These are phyloP conservation scores for Hibiscus mutabilis DNA, from an alignment of 345 rosid genomes.

Conservation along the genomic window DNA sequence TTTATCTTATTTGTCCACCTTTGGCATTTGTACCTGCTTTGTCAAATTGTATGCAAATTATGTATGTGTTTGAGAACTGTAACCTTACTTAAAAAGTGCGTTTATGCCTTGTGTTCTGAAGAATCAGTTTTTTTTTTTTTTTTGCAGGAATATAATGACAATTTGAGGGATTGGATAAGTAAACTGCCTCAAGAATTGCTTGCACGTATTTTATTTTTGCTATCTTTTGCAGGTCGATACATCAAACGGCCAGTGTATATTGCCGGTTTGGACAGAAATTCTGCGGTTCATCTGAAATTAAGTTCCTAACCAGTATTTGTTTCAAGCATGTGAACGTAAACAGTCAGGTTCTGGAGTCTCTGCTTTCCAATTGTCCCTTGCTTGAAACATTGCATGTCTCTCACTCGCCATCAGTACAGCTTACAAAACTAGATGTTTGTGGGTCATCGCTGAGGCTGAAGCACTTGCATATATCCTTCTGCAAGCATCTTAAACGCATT, in stretches of 20 bases:
- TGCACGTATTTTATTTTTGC: no score
- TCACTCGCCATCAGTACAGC: background rate
- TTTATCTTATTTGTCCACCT: no score
- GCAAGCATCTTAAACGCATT: background rate
- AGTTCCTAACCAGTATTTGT: background rate
- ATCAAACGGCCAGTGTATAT: background rate
- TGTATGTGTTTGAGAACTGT: no score
- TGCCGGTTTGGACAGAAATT: background rate
- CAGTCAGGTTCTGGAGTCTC: background rate
- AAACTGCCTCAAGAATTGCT: no score
- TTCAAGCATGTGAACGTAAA: background rate
- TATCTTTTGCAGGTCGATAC: background rate
- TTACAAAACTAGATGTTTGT: background rate
- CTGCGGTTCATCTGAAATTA: background rate
- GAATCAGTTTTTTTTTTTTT: no score
- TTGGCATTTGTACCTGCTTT: no score
- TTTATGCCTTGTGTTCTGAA: no score
- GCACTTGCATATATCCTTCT: background rate
- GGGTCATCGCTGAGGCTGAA: background rate
- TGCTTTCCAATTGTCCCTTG: background rate
- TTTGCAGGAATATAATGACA: no score
- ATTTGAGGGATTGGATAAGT: no score
- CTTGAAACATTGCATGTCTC: background rate
- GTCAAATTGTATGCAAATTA: no score
- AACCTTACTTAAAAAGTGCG: no score